Evolutionary conservation across 2,329 filamentous ascomycete genomes (phyloP), one percentile per base, ranked within the genome.

Genomic region (Xylariaceae sp.): DNA sequence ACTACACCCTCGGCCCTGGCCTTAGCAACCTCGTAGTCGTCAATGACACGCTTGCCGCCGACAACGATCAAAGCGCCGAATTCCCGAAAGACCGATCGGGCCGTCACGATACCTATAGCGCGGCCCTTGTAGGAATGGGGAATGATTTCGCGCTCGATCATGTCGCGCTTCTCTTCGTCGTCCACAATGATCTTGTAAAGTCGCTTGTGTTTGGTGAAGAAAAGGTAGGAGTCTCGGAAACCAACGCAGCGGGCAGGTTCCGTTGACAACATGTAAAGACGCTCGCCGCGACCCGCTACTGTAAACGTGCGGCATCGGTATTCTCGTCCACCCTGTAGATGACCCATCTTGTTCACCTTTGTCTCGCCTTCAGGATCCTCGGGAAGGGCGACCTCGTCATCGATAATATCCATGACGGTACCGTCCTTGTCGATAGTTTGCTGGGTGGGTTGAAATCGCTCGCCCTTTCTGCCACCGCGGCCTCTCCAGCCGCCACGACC

Each of bases 81-180:
- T 64, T 98, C 93, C 43, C 93, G 81, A 64, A 97, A 98, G 13
- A 98, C 93, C 2, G 93, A 97, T 34, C 93, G 84, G 37, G 93
- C 93, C 13, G 93, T 96, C 35, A 96, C 90, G 19, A 98, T 89
- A 62, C 93, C 93, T 62, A 98, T 98, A 4, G 91, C 89, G 39
- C 93, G 87, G 45, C 93, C 93, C 66, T 97, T 98, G 80, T 98
- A 98, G 19, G 89, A 95, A 70, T 96, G 93, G 2, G 93, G 93
- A 49, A 98, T 95, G 59, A 98, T 85, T 4, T 94, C 87, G 46
- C 93, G 83, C 53, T 94, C 89, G 59, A 98, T 98, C 71, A 98
- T 79, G 65, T 97, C 90, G 46, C 85, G 83, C 72, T 98, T 98
- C 66, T 95, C 91, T n/a, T 93, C 85, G 51, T 98, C 93, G 55